Evolutionary conservation across 176 grass and related monocot species (phyloP).

Genomic region (Eleusine indica): DNA sequence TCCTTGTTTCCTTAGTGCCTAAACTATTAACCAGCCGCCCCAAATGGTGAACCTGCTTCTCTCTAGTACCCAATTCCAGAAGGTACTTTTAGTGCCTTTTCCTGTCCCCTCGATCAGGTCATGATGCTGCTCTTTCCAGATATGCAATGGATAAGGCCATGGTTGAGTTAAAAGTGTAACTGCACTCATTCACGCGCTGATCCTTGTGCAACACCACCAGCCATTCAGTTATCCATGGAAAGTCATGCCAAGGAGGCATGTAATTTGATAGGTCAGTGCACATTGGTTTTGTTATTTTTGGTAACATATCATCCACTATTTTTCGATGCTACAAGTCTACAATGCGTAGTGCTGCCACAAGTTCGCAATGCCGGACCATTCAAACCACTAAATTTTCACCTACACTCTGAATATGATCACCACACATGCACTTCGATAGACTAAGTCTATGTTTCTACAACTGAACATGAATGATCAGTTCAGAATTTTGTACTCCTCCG

Average conservation of each 20-base stretch:
- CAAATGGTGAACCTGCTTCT: not conserved
- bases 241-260: not conserved
- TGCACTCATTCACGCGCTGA: not conserved
- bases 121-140: not conserved
- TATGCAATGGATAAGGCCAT: not conserved
- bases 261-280: not conserved
- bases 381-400: not conserved
- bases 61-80: not conserved
- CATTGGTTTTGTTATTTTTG: not conserved
- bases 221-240: not conserved
- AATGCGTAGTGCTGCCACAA: not conserved
- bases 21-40: not conserved
- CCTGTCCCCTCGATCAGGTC: not conserved
- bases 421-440: no score
- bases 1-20: not conserved
- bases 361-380: not conserved
- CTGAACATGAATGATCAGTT: no score
- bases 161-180: not conserved
- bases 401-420: not conserved
- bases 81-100: not conserved
- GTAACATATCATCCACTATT: not conserved
- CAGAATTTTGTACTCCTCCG: no score
- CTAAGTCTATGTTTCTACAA: no score
- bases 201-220: not conserved
- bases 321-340: not conserved